Conservation (phyloP, 2,329 filamentous ascomycete genomes). For the Aspergillus cejpii region DNA sequence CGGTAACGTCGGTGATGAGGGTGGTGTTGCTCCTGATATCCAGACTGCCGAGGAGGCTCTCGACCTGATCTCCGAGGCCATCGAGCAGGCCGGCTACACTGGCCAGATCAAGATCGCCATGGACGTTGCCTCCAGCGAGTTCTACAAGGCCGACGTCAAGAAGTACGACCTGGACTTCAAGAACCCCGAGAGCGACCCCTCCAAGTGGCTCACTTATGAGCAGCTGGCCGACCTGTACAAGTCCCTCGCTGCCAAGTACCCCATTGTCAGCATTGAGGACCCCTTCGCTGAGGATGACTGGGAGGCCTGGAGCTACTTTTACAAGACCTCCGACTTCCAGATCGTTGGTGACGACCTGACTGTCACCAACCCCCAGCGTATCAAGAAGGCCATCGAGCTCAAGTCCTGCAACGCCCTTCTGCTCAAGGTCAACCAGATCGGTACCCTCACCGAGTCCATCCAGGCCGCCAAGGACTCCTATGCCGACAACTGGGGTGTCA, state of each 20-base stretch:
- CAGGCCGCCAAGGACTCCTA: slow-evolving; percentile 99
- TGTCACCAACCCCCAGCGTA: slow-evolving; percentile 96
- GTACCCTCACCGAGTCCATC: slow-evolving; percentile 96
- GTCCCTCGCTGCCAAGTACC: slow-evolving; percentile 84
- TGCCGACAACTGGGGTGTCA: slow-evolving; percentile 92
- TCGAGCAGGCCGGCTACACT: slow-evolving; percentile 90
- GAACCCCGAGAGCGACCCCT: slow-evolving; percentile 93
- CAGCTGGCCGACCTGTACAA: slow-evolving; percentile 90
- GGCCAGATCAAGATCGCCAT: slow-evolving; percentile 97
- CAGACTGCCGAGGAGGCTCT: slow-evolving; percentile 95
- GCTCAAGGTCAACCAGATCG: slow-evolving; percentile 99
- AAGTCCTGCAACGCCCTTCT: slow-evolving; percentile 98
- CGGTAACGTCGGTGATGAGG: slow-evolving; percentile 98
- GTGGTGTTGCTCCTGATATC: slow-evolving; percentile 98
- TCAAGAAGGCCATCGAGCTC: slow-evolving; percentile 99
- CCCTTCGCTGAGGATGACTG: slow-evolving; percentile 99
- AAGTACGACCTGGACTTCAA: slow-evolving; percentile 99
- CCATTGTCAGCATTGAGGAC: slow-evolving; percentile 97
- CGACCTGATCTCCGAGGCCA: slow-evolving; percentile 88
- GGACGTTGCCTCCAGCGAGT: slow-evolving; percentile 98
- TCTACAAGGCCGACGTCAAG: slow-evolving; percentile 96
- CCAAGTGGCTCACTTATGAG: slow-evolving; percentile 99
- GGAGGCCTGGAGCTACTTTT: slow-evolving; percentile 99
- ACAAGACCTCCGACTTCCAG: slow-evolving; percentile 97
- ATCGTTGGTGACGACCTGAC: slow-evolving; percentile 98